These are phyloP conservation scores for Litsea cubeba DNA, from an alignment of 164 flowering plant species.

Conservation along the genomic window DNA sequence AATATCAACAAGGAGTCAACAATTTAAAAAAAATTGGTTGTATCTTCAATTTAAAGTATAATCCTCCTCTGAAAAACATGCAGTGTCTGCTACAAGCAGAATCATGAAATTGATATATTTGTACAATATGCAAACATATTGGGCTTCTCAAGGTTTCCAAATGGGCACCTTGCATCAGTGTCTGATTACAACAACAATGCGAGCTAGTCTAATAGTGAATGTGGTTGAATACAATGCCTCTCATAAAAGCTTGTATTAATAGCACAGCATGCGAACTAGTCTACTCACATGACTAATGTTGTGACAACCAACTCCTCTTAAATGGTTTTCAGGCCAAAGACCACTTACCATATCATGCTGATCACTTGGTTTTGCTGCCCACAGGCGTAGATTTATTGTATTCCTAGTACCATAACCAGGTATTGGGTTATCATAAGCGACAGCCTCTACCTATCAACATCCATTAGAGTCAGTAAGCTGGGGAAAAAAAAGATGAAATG, in stretches of 20 bases:
- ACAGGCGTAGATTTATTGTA: conserved; percentile 52
- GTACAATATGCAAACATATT: background rate
- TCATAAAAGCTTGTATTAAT: no score
- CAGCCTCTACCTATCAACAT: conserved; percentile 50
- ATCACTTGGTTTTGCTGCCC: conserved; percentile 63
- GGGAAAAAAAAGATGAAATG: background rate
- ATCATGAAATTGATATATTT: no score
- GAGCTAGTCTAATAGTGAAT: background rate
- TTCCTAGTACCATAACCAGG: conserved; percentile 62
- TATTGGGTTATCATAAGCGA: conserved; percentile 63
- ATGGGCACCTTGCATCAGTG: background rate
- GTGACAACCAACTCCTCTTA: background rate
- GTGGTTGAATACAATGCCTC: background rate
- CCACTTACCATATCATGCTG: conserved; percentile 43
- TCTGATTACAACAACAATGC: background rate
- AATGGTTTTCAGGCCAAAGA: background rate
- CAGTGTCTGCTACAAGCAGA: background rate
- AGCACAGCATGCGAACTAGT: background rate
- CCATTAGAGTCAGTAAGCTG: background rate
- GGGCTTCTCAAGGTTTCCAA: background rate
- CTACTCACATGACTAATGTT: background rate
- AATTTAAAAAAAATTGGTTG: no score
- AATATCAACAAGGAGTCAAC: no score
- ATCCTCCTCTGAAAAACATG: no score
- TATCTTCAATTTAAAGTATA: no score